Base-by-base conservation (phyloP, 2,329 filamentous ascomycete genomes). In the Aspergillus fumigatiaffinis region DNA sequence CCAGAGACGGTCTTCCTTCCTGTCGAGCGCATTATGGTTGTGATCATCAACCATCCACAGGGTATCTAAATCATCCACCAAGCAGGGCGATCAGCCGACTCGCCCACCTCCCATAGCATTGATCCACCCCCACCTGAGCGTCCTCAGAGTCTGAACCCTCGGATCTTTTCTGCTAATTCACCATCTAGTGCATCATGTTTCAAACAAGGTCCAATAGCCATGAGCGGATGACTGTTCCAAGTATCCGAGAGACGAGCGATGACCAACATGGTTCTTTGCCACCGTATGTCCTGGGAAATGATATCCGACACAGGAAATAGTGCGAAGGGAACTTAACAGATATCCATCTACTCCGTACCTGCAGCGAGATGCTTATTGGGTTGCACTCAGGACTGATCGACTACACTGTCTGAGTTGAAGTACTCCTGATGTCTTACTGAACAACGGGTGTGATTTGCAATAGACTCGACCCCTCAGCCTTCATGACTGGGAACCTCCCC, bases 41-140 rank as follows among this genome's bases (percentile, higher is more conserved):
- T 17, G 32, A 38, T 38, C 32, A 38, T 6, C 14, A 17, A 17
- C 41, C 20, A 44, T 44, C 41, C 7, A 28, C 26, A 44, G 41
- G 12, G 12, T 32, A 32, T 12, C 28, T 29, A 4, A 38, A 52
- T 42, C 52, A 55, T 54, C 52, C 42, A 55, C 23, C 28, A 35
- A 29, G 28, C 28, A 35, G 12, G 17, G 29, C 51, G 54, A 59
- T 59, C 57, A 57, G 51, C 41, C 52, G 57, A 59, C 57, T 54
- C 32, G 29, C 44, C 20, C 57, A 53, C 49, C 55, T 44, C 52
- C 54, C 51, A 54, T 32, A 52, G 46, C 41, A 44, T 51, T 51
- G 41, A 51, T 21, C 28, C 54, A 53, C 21, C 35, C 17, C 42
- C 42, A 23, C 42, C 20, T 46, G 42, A 46, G n/a, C 42, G 5